These are phyloP conservation scores for Vaccinium macrocarpon DNA, from an alignment of 148 eudicot genomes.

Conservation along the genomic window DNA sequence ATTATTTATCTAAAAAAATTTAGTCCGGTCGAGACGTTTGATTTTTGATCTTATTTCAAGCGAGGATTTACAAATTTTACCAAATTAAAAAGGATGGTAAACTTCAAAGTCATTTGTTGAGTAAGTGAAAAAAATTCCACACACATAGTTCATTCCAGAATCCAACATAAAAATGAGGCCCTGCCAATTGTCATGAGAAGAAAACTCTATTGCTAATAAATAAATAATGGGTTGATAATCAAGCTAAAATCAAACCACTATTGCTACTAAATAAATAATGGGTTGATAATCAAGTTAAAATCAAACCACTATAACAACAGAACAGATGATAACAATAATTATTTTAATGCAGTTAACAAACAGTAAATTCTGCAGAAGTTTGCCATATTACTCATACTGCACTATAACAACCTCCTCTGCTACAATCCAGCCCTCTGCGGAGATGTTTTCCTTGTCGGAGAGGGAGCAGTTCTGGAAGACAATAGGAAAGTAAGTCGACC, in stretches of 20 bases:
- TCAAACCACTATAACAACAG: neutral
- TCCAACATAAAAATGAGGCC: neutral
- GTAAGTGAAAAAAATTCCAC: neutral
- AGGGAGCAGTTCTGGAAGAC: slow-evolving; percentile 52
- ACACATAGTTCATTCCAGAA: neutral
- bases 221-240: neutral
- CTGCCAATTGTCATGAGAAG: neutral
- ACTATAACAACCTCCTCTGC: slow-evolving; percentile 59
- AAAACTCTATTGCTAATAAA: neutral
- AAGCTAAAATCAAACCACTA: too few species aligned
- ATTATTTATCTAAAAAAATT: too few species aligned
- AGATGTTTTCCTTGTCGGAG: slow-evolving; percentile 19
- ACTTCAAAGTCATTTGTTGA: too few species aligned
- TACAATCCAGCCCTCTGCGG: slow-evolving; percentile 51
- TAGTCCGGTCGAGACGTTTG: too few species aligned
- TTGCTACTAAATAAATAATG: neutral
- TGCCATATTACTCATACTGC: slow-evolving; percentile 41
- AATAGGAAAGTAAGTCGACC: neutral
- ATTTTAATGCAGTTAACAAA: neutral
- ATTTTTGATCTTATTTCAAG: too few species aligned
- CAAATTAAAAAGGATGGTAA: too few species aligned
- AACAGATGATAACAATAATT: neutral
- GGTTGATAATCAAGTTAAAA: neutral
- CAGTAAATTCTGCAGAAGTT: neutral
- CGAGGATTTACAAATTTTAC: too few species aligned